Evolutionary conservation across 768 basidiomycete species (phyloP).

Genomic region (Trametes elegans): DNA sequence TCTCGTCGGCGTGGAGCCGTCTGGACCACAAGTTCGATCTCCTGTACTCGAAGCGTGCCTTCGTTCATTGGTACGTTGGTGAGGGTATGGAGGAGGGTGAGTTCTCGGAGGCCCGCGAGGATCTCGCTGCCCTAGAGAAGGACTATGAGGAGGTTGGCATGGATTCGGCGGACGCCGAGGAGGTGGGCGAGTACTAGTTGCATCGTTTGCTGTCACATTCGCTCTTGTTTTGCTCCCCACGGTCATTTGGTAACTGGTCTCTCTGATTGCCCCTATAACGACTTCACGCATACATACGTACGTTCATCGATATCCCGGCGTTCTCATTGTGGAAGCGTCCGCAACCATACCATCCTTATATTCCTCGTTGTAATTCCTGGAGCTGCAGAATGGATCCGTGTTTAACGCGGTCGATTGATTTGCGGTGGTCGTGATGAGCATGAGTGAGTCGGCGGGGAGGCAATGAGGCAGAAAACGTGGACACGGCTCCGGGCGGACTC

Average conservation of each 20-base stretch:
- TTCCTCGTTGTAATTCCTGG: constrained; percentile 19
- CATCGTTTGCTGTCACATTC: constrained; percentile 16
- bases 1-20: constrained; percentile 72
- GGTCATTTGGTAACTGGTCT: constrained; percentile 25
- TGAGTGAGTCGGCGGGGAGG: not conserved
- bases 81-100: constrained; percentile 91
- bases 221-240: constrained; percentile 24
- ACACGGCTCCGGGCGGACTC: not conserved
- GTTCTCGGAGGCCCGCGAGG: constrained; percentile 98
- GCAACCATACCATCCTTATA: constrained; percentile 32
- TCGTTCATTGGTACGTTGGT: constrained; percentile 66
- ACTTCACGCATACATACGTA: constrained; percentile 33
- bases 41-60: constrained; percentile 62
- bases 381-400: constrained; percentile 7
- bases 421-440: not conserved
- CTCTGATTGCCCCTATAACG: constrained; percentile 32
- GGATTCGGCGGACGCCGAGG: constrained; percentile 49
- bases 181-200: constrained; percentile 46
- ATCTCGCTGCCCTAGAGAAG: constrained; percentile 99
- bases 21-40: constrained; percentile 81
- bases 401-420: not conserved
- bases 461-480: not conserved
- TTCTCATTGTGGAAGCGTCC: constrained; percentile 23
- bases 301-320: constrained; percentile 30
- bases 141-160: constrained; percentile 86